Conservation (phyloP, 495 filamentous ascomycete genomes). For the Thermothielavioides terrestris region DNA sequence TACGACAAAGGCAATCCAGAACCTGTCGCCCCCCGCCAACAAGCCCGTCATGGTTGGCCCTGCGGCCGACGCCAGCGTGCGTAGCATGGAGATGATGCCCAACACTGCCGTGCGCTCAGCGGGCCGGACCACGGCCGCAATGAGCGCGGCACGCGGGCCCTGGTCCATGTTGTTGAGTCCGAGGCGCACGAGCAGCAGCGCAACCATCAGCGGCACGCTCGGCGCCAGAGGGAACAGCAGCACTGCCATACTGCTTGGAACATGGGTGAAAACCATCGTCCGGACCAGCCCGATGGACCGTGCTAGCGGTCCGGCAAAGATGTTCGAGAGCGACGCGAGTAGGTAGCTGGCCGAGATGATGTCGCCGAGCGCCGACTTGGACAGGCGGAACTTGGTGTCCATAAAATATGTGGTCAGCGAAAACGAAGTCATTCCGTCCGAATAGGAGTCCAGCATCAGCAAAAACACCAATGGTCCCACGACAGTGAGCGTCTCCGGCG, state of each 20-base stretch:
- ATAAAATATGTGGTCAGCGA: slow-evolving; percentile 73
- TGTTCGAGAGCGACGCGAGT: slow-evolving; percentile 42
- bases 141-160: slow-evolving; percentile 71
- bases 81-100: slow-evolving; percentile 62
- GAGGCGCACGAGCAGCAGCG: slow-evolving; percentile 58
- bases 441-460: slow-evolving; percentile 69
- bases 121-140: slow-evolving; percentile 62
- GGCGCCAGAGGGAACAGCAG: slow-evolving; percentile 30
- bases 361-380: slow-evolving; percentile 49
- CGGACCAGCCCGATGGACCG: slow-evolving; percentile 69
- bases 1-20: slow-evolving; percentile 67
- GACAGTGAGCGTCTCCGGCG: slow-evolving; percentile 46
- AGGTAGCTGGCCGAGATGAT: slow-evolving; percentile 29
- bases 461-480: slow-evolving; percentile 66
- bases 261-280: slow-evolving; percentile 42
- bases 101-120: slow-evolving; percentile 76
- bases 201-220: slow-evolving; percentile 44
- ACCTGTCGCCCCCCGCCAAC: slow-evolving; percentile 50
- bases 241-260: slow-evolving; percentile 37
- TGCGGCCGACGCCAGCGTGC: slow-evolving; percentile 52
- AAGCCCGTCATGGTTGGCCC: slow-evolving; percentile 69
- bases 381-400: slow-evolving; percentile 61
- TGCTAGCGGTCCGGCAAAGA: slow-evolving; percentile 67
- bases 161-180: slow-evolving; percentile 62
- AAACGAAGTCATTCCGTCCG: slow-evolving; percentile 66